Conservation (phyloP, 2,329 filamentous ascomycete species). For the Epichloe gansuensis region DNA sequence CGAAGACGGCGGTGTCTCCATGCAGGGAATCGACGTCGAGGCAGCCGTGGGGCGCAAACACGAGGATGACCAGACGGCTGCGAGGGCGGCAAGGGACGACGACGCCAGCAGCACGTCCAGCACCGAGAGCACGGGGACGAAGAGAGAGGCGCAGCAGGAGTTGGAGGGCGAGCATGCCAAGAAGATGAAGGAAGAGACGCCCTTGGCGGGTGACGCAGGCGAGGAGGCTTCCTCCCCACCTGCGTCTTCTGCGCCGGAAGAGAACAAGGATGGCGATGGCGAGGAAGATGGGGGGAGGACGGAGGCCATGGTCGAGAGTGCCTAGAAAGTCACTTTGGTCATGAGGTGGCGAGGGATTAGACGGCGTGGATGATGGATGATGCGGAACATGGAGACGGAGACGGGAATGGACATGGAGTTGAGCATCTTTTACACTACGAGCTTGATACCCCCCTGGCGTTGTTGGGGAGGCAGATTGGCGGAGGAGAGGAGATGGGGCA, state of each 20-base stretch:
- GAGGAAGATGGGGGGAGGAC: not conserved
- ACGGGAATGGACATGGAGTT: no score
- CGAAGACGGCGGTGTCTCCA: slow-evolving; percentile 29
- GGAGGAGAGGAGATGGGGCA: no score
- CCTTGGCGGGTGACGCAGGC: not conserved
- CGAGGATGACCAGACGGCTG: slow-evolving; percentile 14
- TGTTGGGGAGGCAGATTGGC: no score
- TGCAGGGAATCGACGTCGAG: slow-evolving; percentile 46
- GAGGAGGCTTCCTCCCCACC: not conserved
- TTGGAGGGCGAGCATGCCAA: slow-evolving; percentile 30
- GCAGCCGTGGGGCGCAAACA: slow-evolving; percentile 45
- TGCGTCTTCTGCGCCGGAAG: not conserved
- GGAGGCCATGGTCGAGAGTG: not conserved
- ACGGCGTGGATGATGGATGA: no score
- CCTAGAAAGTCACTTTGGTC: no score
- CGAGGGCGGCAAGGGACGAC: slow-evolving; percentile 14
- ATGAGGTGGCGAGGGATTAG: no score
- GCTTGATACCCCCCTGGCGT: no score
- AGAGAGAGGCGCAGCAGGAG: slow-evolving; percentile 42
- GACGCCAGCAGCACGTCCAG: slow-evolving; percentile 12
- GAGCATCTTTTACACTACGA: no score
- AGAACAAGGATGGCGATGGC: not conserved
- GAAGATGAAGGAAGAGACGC: slow-evolving; percentile 35
- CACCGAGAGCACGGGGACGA: slow-evolving; percentile 29
- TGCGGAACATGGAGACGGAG: no score